phyloP scores from a whole-genome alignment of 2,329 filamentous ascomycete species.

The Rosellinia necatrix region DNA sequence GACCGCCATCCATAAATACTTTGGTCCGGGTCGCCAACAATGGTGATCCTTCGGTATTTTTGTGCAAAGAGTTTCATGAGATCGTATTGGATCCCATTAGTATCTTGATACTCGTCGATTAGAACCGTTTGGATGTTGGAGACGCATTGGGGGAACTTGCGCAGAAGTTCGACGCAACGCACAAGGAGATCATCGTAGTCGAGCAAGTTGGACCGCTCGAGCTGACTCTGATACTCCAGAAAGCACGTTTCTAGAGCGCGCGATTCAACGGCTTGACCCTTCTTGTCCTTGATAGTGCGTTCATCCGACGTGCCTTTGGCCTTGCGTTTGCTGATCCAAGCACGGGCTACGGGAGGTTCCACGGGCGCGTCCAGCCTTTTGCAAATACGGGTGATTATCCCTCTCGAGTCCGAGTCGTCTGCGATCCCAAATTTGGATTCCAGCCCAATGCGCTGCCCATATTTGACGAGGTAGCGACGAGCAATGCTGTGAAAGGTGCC shows the following conservation, averaged over 20 bases:
- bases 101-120: conserved; percentile 98
- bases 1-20: conserved; percentile 97
- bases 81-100: conserved; percentile 92
- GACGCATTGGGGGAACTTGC: conserved; percentile 75
- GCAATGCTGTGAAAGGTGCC: conserved; percentile 96
- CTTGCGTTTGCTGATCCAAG: conserved; percentile 75
- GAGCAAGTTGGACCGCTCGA: conserved; percentile 78
- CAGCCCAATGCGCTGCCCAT: conserved; percentile 83
- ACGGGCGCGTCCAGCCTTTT: conserved; percentile 72
- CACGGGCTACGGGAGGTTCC: conserved; percentile 71
- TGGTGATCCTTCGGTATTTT: conserved; percentile 75
- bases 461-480: conserved; percentile 79
- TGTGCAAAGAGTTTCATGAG: conserved; percentile 88
- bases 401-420: conserved; percentile 78
- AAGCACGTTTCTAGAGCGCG: conserved; percentile 70
- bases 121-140: conserved; percentile 88
- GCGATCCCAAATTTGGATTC: conserved; percentile 87
- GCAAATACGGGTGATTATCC: conserved; percentile 81
- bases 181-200: conserved; percentile 95
- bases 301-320: conserved; percentile 54
- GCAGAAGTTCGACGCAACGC: conserved; percentile 79
- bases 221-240: conserved; percentile 75
- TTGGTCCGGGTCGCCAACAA: conserved; percentile 96
- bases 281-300: conserved; percentile 49
- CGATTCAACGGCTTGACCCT: conserved; percentile 48